Percentiles rank a stretch among this genome's conserved stretches.
phyloP scores from a whole-genome alignment of 2,329 filamentous ascomycete species.

The Neocucurbitaria cava region DNA sequence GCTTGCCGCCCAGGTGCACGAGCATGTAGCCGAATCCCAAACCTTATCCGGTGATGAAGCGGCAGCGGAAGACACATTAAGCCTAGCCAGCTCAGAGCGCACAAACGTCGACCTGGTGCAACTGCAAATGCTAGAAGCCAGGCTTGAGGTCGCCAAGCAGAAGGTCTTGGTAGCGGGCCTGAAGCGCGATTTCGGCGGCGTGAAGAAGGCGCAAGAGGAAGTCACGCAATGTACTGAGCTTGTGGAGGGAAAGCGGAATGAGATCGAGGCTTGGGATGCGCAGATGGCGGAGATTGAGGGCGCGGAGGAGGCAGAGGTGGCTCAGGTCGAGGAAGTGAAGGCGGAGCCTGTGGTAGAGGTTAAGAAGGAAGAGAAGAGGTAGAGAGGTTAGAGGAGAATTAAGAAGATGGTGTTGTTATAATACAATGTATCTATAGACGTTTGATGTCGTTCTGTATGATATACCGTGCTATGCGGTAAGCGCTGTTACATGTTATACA shows the following conservation, averaged over 20 bases:
- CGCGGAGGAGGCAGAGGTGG: neutral
- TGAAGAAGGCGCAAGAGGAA: conserved; percentile 15
- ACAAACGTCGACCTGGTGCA: conserved; percentile 21
- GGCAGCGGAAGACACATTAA: conserved; percentile 14
- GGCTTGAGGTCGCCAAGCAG: conserved; percentile 22
- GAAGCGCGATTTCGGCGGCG: conserved; percentile 11
- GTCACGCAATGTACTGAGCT: conserved; percentile 11
- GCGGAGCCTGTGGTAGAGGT: conserved; percentile 4
- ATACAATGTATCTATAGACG: conserved; percentile 26
- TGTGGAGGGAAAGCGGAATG: conserved; percentile 15
- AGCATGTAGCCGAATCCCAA: conserved; percentile 29
- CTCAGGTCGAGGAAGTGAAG: neutral
- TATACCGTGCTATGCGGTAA: conserved; percentile 5
- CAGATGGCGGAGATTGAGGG: conserved; percentile 1
- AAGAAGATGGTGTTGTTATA: conserved; percentile 14
- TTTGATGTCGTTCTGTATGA: conserved; percentile 16
- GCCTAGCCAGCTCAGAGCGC: conserved; percentile 21
- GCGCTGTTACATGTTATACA: conserved; percentile 7
- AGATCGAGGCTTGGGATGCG: conserved; percentile 8
- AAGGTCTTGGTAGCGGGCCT: conserved; percentile 12
- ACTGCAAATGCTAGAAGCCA: conserved; percentile 14
- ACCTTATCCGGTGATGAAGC: conserved; percentile 13
- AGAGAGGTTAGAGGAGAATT: conserved; percentile 1
- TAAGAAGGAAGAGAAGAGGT: conserved; percentile 16
- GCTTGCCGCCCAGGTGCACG: conserved; percentile 30